Conservation (phyloP, 2,329 filamentous ascomycete species). For the Cordyceps fumosorosea region DNA sequence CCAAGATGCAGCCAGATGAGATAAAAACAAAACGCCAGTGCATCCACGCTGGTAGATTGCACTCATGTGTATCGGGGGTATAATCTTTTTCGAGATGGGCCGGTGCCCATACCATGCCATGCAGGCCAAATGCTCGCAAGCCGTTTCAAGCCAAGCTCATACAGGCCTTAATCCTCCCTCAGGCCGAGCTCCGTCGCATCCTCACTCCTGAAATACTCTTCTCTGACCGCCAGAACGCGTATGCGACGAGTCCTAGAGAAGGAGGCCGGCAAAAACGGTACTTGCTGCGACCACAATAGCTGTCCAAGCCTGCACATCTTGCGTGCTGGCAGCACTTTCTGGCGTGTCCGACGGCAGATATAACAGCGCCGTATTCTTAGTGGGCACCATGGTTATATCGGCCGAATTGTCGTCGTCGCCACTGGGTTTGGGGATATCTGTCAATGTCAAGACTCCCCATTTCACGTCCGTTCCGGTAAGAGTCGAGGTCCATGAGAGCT, state of each 20-base stretch:
- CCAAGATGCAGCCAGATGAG: neutral
- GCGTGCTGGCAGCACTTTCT: neutral
- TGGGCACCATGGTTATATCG: neutral
- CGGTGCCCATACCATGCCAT: slow-evolving; percentile 1
- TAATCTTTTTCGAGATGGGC: neutral
- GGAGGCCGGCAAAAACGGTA: slow-evolving; percentile 2
- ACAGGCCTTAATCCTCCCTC: no score
- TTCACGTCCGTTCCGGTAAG: slow-evolving; percentile 34
- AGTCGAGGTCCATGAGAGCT: slow-evolving; percentile 39
- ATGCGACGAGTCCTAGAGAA: neutral
- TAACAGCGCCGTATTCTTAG: slow-evolving; percentile 7
- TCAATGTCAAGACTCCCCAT: slow-evolving; percentile 40
- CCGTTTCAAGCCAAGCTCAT: neutral
- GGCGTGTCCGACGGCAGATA: slow-evolving; percentile 1
- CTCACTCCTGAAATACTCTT: neutral
- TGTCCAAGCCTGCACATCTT: neutral
- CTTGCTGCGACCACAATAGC: slow-evolving; percentile 7
- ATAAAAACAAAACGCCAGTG: slow-evolving; percentile 6
- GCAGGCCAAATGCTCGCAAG: neutral
- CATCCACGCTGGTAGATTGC: neutral
- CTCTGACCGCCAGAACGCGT: neutral
- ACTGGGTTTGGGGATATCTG: slow-evolving; percentile 28
- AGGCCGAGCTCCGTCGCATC: neutral
- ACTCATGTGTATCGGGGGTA: slow-evolving; percentile 3
- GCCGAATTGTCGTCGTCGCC: slow-evolving; percentile 21